Evolutionary conservation across 495 filamentous ascomycete genomes (phyloP), one percentile per base, ranked within the genome.

Genomic region (Chaetomium tenue): DNA sequence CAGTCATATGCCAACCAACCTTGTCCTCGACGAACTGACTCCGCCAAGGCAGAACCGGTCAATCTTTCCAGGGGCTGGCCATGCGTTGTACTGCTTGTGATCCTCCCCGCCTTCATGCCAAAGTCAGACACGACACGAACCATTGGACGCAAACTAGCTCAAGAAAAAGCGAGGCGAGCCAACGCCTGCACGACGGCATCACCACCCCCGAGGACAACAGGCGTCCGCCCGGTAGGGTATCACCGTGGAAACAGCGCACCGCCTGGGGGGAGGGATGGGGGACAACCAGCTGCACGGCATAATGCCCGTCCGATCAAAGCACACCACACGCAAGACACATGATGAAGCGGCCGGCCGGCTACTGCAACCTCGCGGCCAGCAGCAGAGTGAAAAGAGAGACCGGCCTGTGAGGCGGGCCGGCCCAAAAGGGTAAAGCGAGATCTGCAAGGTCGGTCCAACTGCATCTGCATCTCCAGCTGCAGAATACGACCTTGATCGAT

Each of bases 341-440:
- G 22, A 58, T 37, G 33, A 37, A 12, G 6, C 28, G 18, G 42
- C 18, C 30, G 12, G 44, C 18, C 40, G 20, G 28, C 47, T 22
- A 28, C 47, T 52, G 20, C 39, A 58, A 16, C 55, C 9, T 39
- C 33, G 33, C 48, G 33, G 30, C 59, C 48, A 47, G 42, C 42
- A 37, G 33, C 33, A 37, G 8, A 12, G 33, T 6, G 6, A 37
- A 12, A 37, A 37, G 33, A 53, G 48, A 30, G 59, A 13, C 33
- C 48, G 39, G 30, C 2, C 22, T 26, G 47, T 62, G 33, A 55
- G 16, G 51, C 28, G 46, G 16, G 46, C 46, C 46, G 13, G 39
- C 56, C 56, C 12, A 46, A 60, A 64, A 58, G 56, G 56, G 63
- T 53, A 64, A 64, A 50, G 62, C 23, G 28, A 58, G 54, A 64